Base-by-base conservation (phyloP, 768 basidiomycete species). In the Podaxis mareebaensis region DNA sequence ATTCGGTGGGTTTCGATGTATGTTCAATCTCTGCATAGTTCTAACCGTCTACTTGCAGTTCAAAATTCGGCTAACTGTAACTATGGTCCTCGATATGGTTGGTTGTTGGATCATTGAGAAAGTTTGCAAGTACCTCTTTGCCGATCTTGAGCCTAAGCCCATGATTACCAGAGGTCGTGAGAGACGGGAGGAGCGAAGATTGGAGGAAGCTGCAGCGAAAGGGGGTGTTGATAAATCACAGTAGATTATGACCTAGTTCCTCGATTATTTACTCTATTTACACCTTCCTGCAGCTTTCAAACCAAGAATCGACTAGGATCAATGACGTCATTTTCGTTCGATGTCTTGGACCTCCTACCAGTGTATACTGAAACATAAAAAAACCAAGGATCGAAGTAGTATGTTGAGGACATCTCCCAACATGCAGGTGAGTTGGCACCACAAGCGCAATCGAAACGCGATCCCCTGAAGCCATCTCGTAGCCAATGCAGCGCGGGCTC, bases 91-190 rank as follows among this genome's bases (percentile, higher is more conserved):
- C 54, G 97, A 99, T 76, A 97, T 97, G 67, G 85, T 75, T 5
- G 94, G 93, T 0, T 98, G 96, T 71, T 98, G 85, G 84, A 68
- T 88, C 53, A 83, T 97, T 53, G 96, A 99, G 73, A 81, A 81
- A 55, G 72, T 79, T 6, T 95, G 95, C 81, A 99, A 98, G 75
- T 77, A 81, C 53, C 73, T 96, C 30, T 96, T 99, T 74, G 95
- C 95, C 11, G 87, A 93, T 68, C 79, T 96, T 20, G 90, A 93
- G 70, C 95, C 95, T 2, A 92, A 90, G 72, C 76, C 81, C 49
- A 86, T 98, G 83, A 81, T 98, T 54, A 94, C 92, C 0, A 83
- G 88, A 4, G 95, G 95, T 3, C 79, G 91, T 49, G 93, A 95
- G 69, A 81, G 95, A 33, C 78, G 92, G 64, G 92, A 93, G 74